Conservation (phyloP, 1,284 basidiomycete genomes). For the Cystobasidiaceae sp. region DNA sequence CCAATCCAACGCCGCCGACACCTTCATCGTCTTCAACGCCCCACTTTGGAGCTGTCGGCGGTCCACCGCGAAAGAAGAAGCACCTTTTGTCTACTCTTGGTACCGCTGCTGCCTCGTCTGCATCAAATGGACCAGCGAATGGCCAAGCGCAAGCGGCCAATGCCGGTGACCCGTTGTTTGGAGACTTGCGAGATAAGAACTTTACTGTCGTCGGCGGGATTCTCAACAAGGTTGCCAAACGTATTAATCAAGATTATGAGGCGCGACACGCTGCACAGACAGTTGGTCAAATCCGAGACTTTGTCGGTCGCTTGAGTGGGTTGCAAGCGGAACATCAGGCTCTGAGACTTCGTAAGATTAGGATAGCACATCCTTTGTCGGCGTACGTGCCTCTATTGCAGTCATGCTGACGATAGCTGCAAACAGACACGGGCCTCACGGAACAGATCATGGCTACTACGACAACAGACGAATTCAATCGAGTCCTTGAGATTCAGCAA, state of each 20-base stretch:
- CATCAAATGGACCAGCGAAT: constrained; percentile 9
- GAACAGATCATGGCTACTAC: constrained; percentile 83
- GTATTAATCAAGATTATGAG: constrained; percentile 88
- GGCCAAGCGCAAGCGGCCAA: constrained; percentile 58
- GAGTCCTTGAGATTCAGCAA: constrained; percentile 90
- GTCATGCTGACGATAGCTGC: background rate
- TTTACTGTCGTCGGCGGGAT: constrained; percentile 86
- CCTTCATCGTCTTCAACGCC: constrained; percentile 69
- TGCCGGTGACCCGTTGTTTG: constrained; percentile 77
- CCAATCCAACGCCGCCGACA: constrained; percentile 53
- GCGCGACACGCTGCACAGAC: constrained; percentile 57
- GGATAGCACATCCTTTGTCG: background rate
- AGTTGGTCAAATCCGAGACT: constrained; percentile 84
- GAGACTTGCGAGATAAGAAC: constrained; percentile 81
- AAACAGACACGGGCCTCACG: constrained; percentile 87
- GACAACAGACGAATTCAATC: constrained; percentile 82
- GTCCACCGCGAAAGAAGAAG: constrained; percentile 37
- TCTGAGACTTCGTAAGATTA: constrained; percentile 68
- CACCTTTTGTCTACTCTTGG: constrained; percentile 33
- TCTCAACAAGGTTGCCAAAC: constrained; percentile 72
- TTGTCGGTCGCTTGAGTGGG: constrained; percentile 88
- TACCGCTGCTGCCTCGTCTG: background rate
- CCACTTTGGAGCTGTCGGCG: constrained; percentile 33
- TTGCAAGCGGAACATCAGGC: constrained; percentile 87
- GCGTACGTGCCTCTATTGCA: background rate